A percentile compares a stretch with the other conserved stretches of the same genome.
phyloP scores from a whole-genome alignment of 345 rosid genomes.

The Brassica napus region Da-Ae NC_063447.1:2247501-2248000 shows the following conservation, averaged over 20 bases:
- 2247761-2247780: slow-evolving; percentile 13
- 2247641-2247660: slow-evolving; percentile 1
- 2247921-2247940: slow-evolving; percentile 36
- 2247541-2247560: slow-evolving; percentile 6
- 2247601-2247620: not conserved
- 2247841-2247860: slow-evolving; percentile 27
- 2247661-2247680: not conserved
- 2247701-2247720: slow-evolving; percentile 23
- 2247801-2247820: slow-evolving; percentile 30
- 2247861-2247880: slow-evolving; percentile 30
- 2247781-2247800: slow-evolving; percentile 30
- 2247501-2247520: not conserved
- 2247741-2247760: slow-evolving; percentile 24
- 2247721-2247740: slow-evolving; percentile 31
- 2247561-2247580: not conserved
- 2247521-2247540: not conserved
- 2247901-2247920: slow-evolving; percentile 31
- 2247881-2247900: not conserved
- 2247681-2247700: slow-evolving; percentile 32
- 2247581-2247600: not conserved
- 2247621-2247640: not conserved
- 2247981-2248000: slow-evolving; percentile 7
- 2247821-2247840: slow-evolving; percentile 31
- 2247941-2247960: slow-evolving; percentile 32
- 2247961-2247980: slow-evolving; percentile 35